Percentiles rank a stretch among this genome's conserved stretches.
Evolutionary conservation across 2,329 filamentous ascomycete genomes (phyloP).

Genomic region (Cercospora sp.): DNA sequence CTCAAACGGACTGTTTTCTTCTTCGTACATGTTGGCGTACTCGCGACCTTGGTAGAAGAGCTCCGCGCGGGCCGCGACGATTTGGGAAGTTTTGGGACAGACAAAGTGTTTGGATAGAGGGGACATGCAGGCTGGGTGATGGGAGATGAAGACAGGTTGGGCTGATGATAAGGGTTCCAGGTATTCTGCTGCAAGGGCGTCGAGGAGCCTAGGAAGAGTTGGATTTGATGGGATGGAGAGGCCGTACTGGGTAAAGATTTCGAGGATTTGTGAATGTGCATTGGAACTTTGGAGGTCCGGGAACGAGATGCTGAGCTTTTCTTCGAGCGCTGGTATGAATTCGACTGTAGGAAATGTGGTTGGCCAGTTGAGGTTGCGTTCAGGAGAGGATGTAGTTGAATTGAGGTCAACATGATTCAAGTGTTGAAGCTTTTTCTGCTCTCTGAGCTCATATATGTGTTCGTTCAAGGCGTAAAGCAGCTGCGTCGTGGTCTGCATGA

Average conservation of each 20-base stretch:
- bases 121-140: conserved; percentile 88
- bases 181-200: conserved; percentile 72
- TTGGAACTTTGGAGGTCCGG: conserved; percentile 55
- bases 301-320: conserved; percentile 62
- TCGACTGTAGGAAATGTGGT: conserved; percentile 56
- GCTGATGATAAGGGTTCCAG: conserved; percentile 78
- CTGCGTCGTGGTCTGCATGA: conserved; percentile 74
- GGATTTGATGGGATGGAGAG: conserved; percentile 54
- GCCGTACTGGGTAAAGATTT: conserved; percentile 54
- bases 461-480: conserved; percentile 53
- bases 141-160: conserved; percentile 77
- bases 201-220: conserved; percentile 71
- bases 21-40: conserved; percentile 95
- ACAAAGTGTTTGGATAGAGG: conserved; percentile 85
- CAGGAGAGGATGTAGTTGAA: neutral
- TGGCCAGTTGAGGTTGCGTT: conserved; percentile 1
- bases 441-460: conserved; percentile 1
- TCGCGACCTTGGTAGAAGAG: conserved; percentile 63
- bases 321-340: conserved; percentile 78
- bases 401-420: conserved; percentile 2
- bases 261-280: conserved; percentile 54
- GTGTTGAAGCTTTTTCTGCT: neutral
- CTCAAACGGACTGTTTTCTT: conserved; percentile 89
- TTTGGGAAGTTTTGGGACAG: conserved; percentile 65
- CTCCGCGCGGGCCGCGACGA: conserved; percentile 40